Percentiles rank a stretch among this genome's conserved stretches.
These are phyloP conservation scores for Neonectria coccinea DNA, from an alignment of 2,329 filamentous ascomycete species.

Conservation along the genomic window DNA sequence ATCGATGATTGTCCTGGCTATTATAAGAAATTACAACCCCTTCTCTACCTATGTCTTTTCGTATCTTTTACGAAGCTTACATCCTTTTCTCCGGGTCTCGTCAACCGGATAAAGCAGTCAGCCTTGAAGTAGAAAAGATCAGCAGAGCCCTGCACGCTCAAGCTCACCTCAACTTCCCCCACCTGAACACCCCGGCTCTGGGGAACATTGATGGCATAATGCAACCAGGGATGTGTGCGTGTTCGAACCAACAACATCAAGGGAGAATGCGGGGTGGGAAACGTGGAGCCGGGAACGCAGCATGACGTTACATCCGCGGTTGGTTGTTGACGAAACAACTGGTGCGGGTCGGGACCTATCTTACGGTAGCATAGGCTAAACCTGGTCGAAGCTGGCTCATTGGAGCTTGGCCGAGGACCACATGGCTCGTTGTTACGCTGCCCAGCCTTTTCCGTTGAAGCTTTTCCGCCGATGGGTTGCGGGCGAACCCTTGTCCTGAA, in stretches of 20 bases:
- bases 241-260: background rate
- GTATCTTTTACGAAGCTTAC: background rate
- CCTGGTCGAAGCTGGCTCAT: background rate
- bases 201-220: background rate
- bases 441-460: background rate
- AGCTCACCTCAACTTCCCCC: background rate
- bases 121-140: background rate
- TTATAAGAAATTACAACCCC: no score
- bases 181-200: background rate
- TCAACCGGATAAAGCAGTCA: background rate
- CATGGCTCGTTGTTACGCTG: constrained; percentile 2
- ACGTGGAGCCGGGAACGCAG: constrained; percentile 1
- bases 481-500: background rate
- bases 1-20: no score
- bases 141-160: background rate
- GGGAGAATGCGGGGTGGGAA: constrained; percentile 2
- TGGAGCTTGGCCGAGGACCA: background rate
- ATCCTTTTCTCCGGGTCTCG: background rate
- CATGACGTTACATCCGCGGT: constrained; percentile 6
- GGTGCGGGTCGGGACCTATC: constrained; percentile 4
- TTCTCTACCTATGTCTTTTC: no score
- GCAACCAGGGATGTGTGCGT: no score
- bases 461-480: background rate
- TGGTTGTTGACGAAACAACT: background rate
- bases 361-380: constrained; percentile 14